phyloP scores from a whole-genome alignment of 2,329 filamentous ascomycete species.

The Colletotrichum gigasporum region DNA sequence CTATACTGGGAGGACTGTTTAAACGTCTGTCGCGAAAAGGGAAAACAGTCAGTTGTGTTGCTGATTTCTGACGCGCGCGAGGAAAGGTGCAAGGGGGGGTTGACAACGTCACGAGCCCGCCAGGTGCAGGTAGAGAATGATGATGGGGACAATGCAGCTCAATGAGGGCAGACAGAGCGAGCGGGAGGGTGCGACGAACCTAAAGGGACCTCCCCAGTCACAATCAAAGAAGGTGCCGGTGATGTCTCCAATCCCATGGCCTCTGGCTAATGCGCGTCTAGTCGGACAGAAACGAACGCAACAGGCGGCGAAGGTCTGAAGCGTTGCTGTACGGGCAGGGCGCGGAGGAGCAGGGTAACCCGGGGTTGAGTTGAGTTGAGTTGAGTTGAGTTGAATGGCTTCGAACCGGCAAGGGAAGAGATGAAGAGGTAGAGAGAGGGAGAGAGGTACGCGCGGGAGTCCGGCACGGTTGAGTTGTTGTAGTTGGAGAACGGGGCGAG shows the following conservation, averaged over 20 bases:
- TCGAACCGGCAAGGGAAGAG: neutral
- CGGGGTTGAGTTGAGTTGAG: neutral
- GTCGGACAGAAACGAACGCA: slow-evolving; percentile 6
- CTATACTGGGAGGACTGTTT: slow-evolving; percentile 10
- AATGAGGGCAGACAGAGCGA: neutral
- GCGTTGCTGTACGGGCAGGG: slow-evolving; percentile 1
- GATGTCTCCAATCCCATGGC: slow-evolving; percentile 32
- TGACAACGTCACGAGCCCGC: too few relatives aligned
- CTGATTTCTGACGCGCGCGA: neutral
- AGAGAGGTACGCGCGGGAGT: neutral
- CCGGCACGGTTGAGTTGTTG: too few relatives aligned
- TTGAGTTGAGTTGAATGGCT: neutral
- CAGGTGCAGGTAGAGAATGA: neutral
- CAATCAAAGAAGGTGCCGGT: slow-evolving; percentile 21
- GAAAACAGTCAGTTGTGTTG: slow-evolving; percentile 6
- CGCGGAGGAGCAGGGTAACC: neutral
- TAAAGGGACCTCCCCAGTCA: slow-evolving; percentile 27
- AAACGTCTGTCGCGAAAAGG: slow-evolving; percentile 4
- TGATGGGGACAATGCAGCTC: neutral
- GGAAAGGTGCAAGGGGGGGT: neutral
- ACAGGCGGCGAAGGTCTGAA: slow-evolving; percentile 14
- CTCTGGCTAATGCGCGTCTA: slow-evolving; percentile 12
- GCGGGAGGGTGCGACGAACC: slow-evolving; percentile 17
- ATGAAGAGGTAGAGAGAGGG: too few relatives aligned
- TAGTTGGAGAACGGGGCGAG: neutral